phyloP scores from a whole-genome alignment of 371 early-diverging fungal species.

The Mortierella polycephala region DNA sequence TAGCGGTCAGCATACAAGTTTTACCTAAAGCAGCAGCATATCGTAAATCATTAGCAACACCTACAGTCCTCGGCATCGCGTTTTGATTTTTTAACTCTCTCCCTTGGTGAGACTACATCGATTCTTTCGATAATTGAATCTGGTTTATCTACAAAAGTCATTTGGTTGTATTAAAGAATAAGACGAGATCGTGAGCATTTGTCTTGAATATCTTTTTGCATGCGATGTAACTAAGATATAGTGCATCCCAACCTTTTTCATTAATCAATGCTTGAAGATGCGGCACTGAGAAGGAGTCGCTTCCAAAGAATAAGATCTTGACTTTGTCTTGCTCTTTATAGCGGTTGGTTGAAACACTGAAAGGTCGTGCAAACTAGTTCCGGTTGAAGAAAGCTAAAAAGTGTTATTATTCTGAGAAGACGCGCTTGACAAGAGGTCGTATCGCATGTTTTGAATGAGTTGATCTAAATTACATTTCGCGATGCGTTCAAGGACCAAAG shows the following conservation, averaged over 20 bases:
- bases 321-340: constrained; percentile 28
- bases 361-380: constrained; percentile 3
- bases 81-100: constrained; percentile 40
- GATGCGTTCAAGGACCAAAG: too few relatives aligned
- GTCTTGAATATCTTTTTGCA: background rate
- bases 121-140: constrained; percentile 60
- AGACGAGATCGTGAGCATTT: background rate
- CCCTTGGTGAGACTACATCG: constrained; percentile 74
- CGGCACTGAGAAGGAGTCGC: constrained; percentile 80
- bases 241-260: constrained; percentile 55
- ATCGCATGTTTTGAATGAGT: too few relatives aligned
- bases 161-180: background rate
- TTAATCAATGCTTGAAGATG: constrained; percentile 70
- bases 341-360: constrained; percentile 6
- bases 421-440: too few relatives aligned
- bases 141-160: constrained; percentile 30
- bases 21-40: background rate
- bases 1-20: background rate
- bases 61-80: constrained; percentile 53
- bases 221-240: background rate
- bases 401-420: too few relatives aligned
- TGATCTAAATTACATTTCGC: too few relatives aligned
- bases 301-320: constrained; percentile 84
- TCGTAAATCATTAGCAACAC: constrained; percentile 11
- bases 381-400: too few relatives aligned